These are phyloP conservation scores for Friedmanniomyces simplex DNA, from an alignment of 495 filamentous ascomycete genomes.

Conservation along the genomic window DNA sequence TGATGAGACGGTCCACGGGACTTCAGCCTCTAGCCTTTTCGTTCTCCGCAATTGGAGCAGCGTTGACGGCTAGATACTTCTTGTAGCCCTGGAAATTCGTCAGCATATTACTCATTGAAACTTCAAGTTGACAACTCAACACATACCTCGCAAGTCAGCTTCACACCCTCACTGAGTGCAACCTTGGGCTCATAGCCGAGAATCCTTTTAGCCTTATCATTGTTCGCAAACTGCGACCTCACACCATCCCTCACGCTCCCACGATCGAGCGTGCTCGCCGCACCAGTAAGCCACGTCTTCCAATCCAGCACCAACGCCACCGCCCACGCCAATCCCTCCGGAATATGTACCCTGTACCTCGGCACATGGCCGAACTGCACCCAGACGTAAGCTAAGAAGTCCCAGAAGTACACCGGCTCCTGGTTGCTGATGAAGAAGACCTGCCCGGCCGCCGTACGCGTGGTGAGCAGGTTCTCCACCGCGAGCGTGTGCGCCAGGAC, in stretches of 20 bases:
- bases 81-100: constrained; percentile 4
- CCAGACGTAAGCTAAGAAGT: constrained; percentile 52
- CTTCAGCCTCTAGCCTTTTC: not conserved
- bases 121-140: not conserved
- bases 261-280: constrained; percentile 43
- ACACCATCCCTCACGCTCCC: constrained; percentile 49
- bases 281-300: constrained; percentile 42
- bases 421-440: constrained; percentile 57
- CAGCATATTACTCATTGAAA: not conserved
- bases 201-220: constrained; percentile 45
- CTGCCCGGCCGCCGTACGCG: constrained; percentile 48
- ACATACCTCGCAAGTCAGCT: constrained; percentile 25
- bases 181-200: constrained; percentile 50
- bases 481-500: constrained; percentile 56
- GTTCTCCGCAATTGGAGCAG: not conserved
- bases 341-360: constrained; percentile 43
- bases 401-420: constrained; percentile 49
- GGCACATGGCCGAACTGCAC: constrained; percentile 48
- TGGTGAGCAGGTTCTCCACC: constrained; percentile 45
- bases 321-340: constrained; percentile 39
- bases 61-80: not conserved
- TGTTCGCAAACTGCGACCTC: constrained; percentile 44
- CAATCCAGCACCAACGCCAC: constrained; percentile 41
- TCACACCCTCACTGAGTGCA: constrained; percentile 42
- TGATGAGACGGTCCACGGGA: not conserved